Base-by-base conservation (phyloP, 2,329 filamentous ascomycete species). In the Akanthomyces muscarius region DNA sequence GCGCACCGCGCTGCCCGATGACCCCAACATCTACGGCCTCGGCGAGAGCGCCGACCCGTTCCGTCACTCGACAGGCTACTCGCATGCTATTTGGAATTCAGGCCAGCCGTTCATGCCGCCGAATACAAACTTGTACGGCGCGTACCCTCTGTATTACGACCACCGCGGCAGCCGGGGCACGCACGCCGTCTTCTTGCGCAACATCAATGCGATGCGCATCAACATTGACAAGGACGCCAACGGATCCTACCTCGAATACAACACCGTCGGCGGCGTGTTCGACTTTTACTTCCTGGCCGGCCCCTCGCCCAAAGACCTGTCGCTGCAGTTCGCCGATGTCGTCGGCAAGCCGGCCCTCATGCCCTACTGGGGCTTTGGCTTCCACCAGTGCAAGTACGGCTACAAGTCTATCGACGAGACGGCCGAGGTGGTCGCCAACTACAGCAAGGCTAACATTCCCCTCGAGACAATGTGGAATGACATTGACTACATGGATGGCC, bases 131-230 rank as follows among this genome's bases (percentile, higher is more conserved):
- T 73, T 92, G 5, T 92, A 93, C 67, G 88, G 89, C 4, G 84
- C 83, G 56, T 89, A 92, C 66, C 89, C 89, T 0, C 78, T 92
- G n/a, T 92, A 92, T 75, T 85, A 88, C 67, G 89, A 92, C 63
- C 86, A 91, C 71, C 83, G 90, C 23, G 80, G 80, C 7, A 68
- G 71, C 61, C 28, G 23, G 36, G 76, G 86, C 70, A 76, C 87
- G 65, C 71, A 90, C 77, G 81, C 88, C 21, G 89, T 91, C 3
- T 88, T 91, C 71, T 77, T 91, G 28, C 75, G 89, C 66, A 91
- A 90, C 73, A 88, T 86, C 14, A 89, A 91, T 69, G 89, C 85
- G 41, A 92, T 92, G 87, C 89, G 93, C 65, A 81, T 93, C 72
- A 88, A 88, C 68, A 86, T 93, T 72, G 83, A 91, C 71, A 83